Conservation (phyloP, 31 red algal genomes). For the Porphyra umbilicalis region DNA sequence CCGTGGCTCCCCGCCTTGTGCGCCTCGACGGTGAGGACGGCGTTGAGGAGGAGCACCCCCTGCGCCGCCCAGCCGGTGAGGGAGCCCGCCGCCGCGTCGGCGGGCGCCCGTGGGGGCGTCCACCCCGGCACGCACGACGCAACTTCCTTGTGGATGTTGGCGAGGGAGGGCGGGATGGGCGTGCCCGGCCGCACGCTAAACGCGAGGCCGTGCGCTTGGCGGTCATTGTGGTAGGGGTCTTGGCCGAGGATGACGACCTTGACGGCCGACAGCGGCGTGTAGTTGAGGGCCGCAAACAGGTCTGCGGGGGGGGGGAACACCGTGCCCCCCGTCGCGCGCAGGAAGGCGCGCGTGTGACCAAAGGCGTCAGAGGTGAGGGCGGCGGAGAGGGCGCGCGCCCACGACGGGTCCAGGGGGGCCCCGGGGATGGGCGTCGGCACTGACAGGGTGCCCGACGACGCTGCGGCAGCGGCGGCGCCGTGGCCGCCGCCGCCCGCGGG, state of each 20-base stretch:
- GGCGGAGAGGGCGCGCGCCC: slow-evolving; percentile 22
- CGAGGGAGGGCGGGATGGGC: slow-evolving; percentile 68
- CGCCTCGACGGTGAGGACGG: slow-evolving; percentile 86
- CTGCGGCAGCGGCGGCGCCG: background rate
- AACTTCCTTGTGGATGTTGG: slow-evolving; percentile 92
- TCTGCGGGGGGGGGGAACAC: slow-evolving; percentile 62
- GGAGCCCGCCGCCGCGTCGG: slow-evolving; percentile 69
- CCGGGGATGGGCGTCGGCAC: slow-evolving; percentile 5
- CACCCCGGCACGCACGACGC: slow-evolving; percentile 72
- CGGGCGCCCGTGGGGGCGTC: slow-evolving; percentile 8
- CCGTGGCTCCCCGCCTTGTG: slow-evolving; percentile 72
- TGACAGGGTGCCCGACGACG: background rate
- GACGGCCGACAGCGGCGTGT: slow-evolving; percentile 37
- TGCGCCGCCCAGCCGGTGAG: slow-evolving; percentile 94
- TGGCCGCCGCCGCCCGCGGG: background rate
- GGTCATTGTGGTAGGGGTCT: slow-evolving; percentile 94
- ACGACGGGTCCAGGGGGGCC: slow-evolving; percentile 18
- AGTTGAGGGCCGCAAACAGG: slow-evolving; percentile 73
- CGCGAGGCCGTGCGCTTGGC: slow-evolving; percentile 95
- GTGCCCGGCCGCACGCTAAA: slow-evolving; percentile 89
- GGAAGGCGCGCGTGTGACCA: slow-evolving; percentile 34
- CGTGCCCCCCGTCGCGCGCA: slow-evolving; percentile 12
- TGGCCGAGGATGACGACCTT: slow-evolving; percentile 98
- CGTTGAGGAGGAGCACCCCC: slow-evolving; percentile 95
- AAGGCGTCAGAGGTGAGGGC: slow-evolving; percentile 31